These are phyloP conservation scores for Malus sieversii DNA, from an alignment of 306 rosid species.

Conservation along the genomic window DNA sequence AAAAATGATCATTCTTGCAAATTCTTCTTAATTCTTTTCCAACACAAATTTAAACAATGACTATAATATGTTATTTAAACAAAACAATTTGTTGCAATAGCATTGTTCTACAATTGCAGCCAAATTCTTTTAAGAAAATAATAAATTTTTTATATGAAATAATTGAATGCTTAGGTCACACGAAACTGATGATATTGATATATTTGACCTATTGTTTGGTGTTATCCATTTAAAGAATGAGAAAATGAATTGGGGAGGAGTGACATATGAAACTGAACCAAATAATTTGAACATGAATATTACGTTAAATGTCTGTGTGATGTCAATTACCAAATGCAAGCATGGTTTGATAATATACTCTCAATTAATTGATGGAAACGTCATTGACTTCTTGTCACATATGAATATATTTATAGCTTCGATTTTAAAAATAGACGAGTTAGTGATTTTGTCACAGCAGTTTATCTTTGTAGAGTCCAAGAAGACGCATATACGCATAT, in stretches of 20 bases:
- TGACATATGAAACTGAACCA: not conserved
- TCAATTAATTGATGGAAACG: not conserved
- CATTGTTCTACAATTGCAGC: too few species aligned
- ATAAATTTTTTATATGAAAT: not conserved
- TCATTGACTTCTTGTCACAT: not conserved
- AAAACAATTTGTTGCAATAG: too few species aligned
- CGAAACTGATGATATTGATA: not conserved
- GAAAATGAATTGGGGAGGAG: not conserved
- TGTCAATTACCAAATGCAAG: not conserved
- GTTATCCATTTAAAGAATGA: not conserved
- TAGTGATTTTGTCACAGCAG: rapidly evolving
- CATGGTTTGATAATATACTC: not conserved
- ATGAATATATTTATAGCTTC: not conserved
- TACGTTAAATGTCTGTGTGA: not conserved
- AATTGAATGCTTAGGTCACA: not conserved
- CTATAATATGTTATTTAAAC: too few species aligned
- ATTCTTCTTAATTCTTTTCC: too few species aligned
- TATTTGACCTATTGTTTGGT: not conserved
- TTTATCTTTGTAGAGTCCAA: rapidly evolving
- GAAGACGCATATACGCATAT: too few species aligned
- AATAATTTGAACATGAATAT: too few species aligned
- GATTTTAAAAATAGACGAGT: not conserved
- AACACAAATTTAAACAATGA: too few species aligned
- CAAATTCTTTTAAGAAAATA: not conserved
- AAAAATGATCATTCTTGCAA: too few species aligned